These are phyloP conservation scores for Calonectria pseudoreteaudii DNA, from an alignment of 2,329 filamentous ascomycete species.

Conservation along the genomic window DNA sequence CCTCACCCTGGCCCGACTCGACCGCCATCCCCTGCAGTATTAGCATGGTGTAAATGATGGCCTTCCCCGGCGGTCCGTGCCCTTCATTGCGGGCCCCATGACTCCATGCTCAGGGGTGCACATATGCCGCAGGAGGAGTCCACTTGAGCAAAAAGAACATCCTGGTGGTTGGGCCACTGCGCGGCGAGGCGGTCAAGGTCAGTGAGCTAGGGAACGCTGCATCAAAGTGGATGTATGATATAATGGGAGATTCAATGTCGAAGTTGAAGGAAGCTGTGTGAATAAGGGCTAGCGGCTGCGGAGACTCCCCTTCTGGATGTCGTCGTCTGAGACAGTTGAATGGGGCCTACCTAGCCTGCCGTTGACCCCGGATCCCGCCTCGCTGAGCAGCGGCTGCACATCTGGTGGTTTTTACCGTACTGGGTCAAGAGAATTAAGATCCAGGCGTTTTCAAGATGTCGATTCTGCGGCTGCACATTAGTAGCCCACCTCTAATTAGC, in stretches of 20 bases:
- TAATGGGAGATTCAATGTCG: slow-evolving; percentile 14
- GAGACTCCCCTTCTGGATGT: neutral
- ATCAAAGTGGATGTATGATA: slow-evolving; percentile 32
- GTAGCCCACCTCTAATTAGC: slow-evolving; percentile 25
- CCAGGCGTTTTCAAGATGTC: slow-evolving; percentile 22
- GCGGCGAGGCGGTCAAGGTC: slow-evolving; percentile 40
- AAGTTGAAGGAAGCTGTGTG: slow-evolving; percentile 4
- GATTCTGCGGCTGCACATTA: slow-evolving; percentile 20
- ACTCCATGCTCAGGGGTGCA: slow-evolving; percentile 33
- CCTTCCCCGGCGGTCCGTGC: slow-evolving; percentile 35
- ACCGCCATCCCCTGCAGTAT: slow-evolving; percentile 40
- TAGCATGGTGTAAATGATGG: slow-evolving; percentile 31
- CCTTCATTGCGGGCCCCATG: slow-evolving; percentile 35
- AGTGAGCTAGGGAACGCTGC: slow-evolving; percentile 34
- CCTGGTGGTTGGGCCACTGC: slow-evolving; percentile 38
- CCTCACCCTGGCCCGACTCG: slow-evolving; percentile 33
- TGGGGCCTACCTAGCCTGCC: slow-evolving; percentile 1
- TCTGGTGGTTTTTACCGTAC: slow-evolving; percentile 8
- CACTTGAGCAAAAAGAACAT: slow-evolving; percentile 35
- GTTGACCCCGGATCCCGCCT: slow-evolving; percentile 8
- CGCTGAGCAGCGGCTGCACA: neutral
- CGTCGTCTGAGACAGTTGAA: neutral
- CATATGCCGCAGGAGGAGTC: slow-evolving; percentile 41
- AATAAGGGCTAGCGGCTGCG: slow-evolving; percentile 6
- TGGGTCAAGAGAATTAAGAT: slow-evolving; percentile 12